Base-by-base conservation (phyloP, 139 green algal genomes). In the Spirogloea muscicola region DNA sequence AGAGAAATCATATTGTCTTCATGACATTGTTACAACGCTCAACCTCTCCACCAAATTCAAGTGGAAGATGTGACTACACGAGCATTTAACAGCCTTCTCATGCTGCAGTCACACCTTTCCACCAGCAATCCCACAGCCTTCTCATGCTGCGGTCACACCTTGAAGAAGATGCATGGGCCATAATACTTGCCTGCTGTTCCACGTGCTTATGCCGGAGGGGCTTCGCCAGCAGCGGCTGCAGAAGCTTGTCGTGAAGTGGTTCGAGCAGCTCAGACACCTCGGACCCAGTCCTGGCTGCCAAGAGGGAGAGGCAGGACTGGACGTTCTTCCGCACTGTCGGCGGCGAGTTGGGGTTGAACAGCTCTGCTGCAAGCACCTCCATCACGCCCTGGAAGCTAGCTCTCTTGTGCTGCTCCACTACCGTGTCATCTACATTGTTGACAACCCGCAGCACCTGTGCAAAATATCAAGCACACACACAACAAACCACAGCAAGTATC, bases 181-280 rank as follows among this genome's bases (percentile, higher is more conserved):
- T n/a, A n/a, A n/a, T n/a, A n/a, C n/a, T n/a, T n/a, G n/a, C 74
- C 74, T 82, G 74, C 42, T 76, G 58, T 31, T 82, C 75, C 13
- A 73, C 31, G 4, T 69, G 75, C 3, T 72, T 60, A 21, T 37
- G 21, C 36, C 42, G 68, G 25, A 86, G 72, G 16, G 70, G 68
- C 7, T 76, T 70, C 4, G 21, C 34, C 5, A 86, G 21, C 25
- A 86, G 41, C 39, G 63, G 36, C 49, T 41, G 16, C 27, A 82
- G 37, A 29, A 75, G 49, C 39, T 63, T 66, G n/a, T 21, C 3
- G 51, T 82, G 70, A 37, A 41, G 49, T 36, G 67, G 43, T 33
- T 79, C 57, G 42, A 86, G 46, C 55, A 86, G 42, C 42, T 84
- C 65, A 10, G 68, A 62, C 6, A 86, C 78, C 34, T 84, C 70